These are phyloP conservation scores for Aspergillus fischeri DNA, from an alignment of 2,329 filamentous ascomycete genomes.

Conservation along the genomic window DNA sequence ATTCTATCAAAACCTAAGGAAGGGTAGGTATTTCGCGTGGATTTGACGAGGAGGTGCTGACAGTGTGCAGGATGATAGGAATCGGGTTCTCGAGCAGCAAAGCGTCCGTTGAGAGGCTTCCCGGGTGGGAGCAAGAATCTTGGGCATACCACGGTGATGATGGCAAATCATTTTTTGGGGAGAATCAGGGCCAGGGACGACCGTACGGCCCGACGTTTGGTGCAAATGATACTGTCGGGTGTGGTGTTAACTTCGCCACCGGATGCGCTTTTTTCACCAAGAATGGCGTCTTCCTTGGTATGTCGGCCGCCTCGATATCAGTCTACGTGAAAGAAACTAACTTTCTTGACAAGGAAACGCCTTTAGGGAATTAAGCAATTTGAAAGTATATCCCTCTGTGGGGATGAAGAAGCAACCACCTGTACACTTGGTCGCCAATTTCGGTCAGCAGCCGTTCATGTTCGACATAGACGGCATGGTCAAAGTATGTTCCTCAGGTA, in stretches of 20 bases:
- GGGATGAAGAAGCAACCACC: slow-evolving; percentile 62
- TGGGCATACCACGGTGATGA: slow-evolving; percentile 67
- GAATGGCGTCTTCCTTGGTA: slow-evolving; percentile 58
- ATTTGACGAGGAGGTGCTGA: slow-evolving; percentile 7
- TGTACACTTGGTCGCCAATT: slow-evolving; percentile 58
- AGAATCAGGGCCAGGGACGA: slow-evolving; percentile 51
- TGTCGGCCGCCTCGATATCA: slow-evolving; percentile 6
- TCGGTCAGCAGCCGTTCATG: slow-evolving; percentile 70
- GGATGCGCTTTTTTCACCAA: slow-evolving; percentile 62
- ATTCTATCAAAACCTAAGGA: slow-evolving; percentile 65
- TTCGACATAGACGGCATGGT: slow-evolving; percentile 90
- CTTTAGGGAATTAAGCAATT: slow-evolving; percentile 42
- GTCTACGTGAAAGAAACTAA: slow-evolving; percentile 3
- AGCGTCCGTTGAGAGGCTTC: slow-evolving; percentile 57
- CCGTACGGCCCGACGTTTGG: slow-evolving; percentile 59
- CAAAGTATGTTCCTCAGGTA: slow-evolving; percentile 51
- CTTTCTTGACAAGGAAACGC: slow-evolving; percentile 49
- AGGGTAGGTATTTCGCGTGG: slow-evolving; percentile 45
- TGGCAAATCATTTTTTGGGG: slow-evolving; percentile 59
- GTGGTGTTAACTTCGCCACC: slow-evolving; percentile 61
- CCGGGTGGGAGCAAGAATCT: slow-evolving; percentile 63
- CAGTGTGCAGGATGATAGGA: slow-evolving; percentile 38
- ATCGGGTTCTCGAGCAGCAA: slow-evolving; percentile 60
- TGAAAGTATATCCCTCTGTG: slow-evolving; percentile 52
- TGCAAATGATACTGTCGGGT: slow-evolving; percentile 58